phyloP scores from a whole-genome alignment of 139 green algal genomes.

The Tetraselmis chui region DNA sequence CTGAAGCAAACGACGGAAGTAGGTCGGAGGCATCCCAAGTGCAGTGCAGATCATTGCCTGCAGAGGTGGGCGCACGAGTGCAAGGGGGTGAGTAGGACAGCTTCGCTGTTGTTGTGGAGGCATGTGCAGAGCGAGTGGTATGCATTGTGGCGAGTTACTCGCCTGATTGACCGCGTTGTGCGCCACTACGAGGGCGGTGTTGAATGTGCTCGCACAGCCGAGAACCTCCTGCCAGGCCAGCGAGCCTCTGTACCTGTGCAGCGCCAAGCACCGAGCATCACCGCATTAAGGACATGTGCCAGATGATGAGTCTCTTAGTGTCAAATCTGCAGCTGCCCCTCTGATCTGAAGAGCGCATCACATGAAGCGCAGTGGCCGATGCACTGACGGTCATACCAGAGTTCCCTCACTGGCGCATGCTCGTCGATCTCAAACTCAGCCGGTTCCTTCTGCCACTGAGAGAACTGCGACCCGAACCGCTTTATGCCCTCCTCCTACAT shows the following conservation, averaged over 20 bases:
- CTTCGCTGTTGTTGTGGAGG: not conserved
- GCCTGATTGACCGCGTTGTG: slow-evolving; percentile 95
- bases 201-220: not conserved
- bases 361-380: not conserved
- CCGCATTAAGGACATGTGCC: slow-evolving; percentile 47
- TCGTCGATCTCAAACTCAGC: slow-evolving; percentile 79
- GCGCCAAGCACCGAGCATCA: too few relatives aligned
- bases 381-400: not conserved
- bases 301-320: not conserved
- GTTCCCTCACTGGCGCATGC: slow-evolving; percentile 61
- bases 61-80: not conserved
- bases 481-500: slow-evolving; percentile 77
- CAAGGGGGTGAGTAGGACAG: not conserved
- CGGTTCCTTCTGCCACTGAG: slow-evolving; percentile 69
- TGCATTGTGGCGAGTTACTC: not conserved
- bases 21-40: slow-evolving; percentile 57
- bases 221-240: slow-evolving; percentile 82
- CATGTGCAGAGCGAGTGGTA: not conserved
- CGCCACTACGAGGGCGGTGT: slow-evolving; percentile 72
- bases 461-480: slow-evolving; percentile 57
- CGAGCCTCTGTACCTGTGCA: slow-evolving; percentile 73
- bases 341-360: not conserved
- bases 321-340: not conserved
- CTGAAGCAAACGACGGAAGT: slow-evolving; percentile 73
- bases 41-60: slow-evolving; percentile 70